Conservation (phyloP, 2,329 filamentous ascomycete genomes). For the Ceratocystis ficicola region DNA sequence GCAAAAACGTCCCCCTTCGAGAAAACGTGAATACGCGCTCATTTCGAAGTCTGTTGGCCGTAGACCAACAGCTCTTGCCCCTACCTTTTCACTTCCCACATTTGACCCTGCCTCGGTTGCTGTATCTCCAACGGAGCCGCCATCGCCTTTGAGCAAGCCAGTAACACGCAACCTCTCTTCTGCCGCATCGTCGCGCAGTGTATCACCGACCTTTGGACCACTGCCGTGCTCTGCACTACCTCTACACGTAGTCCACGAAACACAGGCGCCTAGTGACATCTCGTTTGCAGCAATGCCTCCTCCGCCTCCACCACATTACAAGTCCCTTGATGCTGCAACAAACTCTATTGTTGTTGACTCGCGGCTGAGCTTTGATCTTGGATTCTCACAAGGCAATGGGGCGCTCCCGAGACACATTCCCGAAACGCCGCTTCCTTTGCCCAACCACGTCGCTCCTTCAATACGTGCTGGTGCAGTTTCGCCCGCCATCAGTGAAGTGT, state of each 20-base stretch:
- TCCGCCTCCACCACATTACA: slow-evolving; percentile 10
- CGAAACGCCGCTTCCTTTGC: slow-evolving; percentile 1
- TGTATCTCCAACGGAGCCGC: not conserved
- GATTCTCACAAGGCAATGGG: not conserved
- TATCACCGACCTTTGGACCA: not conserved
- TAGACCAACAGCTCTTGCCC: not conserved
- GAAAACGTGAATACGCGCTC: slow-evolving; percentile 15
- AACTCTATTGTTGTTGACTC: slow-evolving; percentile 19
- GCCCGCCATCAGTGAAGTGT: slow-evolving; percentile 13
- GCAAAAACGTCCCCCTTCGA: not conserved
- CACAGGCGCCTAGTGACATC: not conserved
- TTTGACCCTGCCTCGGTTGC: slow-evolving; percentile 9
- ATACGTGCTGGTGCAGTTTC: slow-evolving; percentile 8
- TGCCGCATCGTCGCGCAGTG: slow-evolving; percentile 2
- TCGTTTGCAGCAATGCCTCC: not conserved
- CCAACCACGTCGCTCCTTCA: not conserved
- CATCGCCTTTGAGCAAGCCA: slow-evolving; percentile 1
- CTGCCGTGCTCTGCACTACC: slow-evolving; percentile 2
- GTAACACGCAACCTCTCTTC: not conserved
- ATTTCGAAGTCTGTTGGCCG: slow-evolving; percentile 14
- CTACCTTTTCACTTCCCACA: not conserved
- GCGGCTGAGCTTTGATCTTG: slow-evolving; percentile 18
- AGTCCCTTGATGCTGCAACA: slow-evolving; percentile 7
- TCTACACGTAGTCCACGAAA: slow-evolving; percentile 4
- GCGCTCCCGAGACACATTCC: not conserved